Percentiles rank a stretch among this genome's conserved stretches.
Conservation (phyloP, 2,329 filamentous ascomycete genomes). For the Fusarium sp. region DNA sequence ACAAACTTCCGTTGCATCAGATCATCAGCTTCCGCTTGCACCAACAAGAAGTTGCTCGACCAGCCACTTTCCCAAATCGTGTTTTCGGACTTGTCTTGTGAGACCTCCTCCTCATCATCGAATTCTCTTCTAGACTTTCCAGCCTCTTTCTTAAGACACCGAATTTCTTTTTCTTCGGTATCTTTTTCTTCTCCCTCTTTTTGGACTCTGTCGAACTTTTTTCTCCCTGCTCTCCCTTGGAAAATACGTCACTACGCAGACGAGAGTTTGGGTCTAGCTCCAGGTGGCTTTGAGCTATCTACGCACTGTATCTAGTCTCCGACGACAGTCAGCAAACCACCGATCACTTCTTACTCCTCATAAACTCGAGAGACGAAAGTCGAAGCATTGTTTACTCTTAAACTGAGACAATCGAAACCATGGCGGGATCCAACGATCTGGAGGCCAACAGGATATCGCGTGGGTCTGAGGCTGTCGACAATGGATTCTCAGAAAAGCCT, state of each 20-base stretch:
- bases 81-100: constrained; percentile 10
- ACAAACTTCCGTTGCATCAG: constrained; percentile 1
- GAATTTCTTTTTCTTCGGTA: constrained; percentile 1
- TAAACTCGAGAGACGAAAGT: background rate
- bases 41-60: constrained; percentile 8
- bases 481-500: constrained; percentile 46
- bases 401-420: constrained; percentile 16
- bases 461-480: background rate
- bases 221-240: background rate
- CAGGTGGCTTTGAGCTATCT: constrained; percentile 21
- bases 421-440: constrained; percentile 27
- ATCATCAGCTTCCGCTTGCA: constrained; percentile 1
- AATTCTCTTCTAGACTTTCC: constrained; percentile 1
- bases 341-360: constrained; percentile 2
- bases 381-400: background rate
- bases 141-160: constrained; percentile 3
- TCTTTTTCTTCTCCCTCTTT: constrained; percentile 1
- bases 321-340: constrained; percentile 18
- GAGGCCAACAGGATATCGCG: constrained; percentile 23
- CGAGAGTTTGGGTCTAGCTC: constrained; percentile 27
- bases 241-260: constrained; percentile 16
- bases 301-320: constrained; percentile 10
- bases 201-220: background rate
- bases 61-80: constrained; percentile 28
- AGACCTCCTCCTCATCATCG: constrained; percentile 19